These are phyloP conservation scores for Physcomitrium patens DNA, from an alignment of 225 moss, liverwort and hornwort genomes.

Conservation along the genomic window DNA sequence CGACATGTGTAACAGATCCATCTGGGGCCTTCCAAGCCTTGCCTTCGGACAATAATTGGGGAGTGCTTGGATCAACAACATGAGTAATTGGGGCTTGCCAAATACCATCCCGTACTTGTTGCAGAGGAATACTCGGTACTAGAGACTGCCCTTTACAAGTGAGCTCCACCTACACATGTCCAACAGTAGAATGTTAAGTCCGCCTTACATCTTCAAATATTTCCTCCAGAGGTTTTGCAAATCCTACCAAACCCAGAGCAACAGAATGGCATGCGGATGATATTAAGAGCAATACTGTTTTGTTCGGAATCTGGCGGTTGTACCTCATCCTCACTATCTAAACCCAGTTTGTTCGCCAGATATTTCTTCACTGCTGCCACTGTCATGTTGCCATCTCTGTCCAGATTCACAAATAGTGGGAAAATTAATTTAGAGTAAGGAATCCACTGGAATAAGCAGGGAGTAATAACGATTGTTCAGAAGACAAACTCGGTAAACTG, in stretches of 20 bases:
- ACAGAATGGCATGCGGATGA: background rate
- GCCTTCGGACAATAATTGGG: conserved; percentile 45
- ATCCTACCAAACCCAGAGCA: background rate
- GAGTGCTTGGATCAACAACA: conserved; percentile 32
- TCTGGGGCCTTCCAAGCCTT: conserved; percentile 50
- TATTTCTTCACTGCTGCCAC: conserved; percentile 86
- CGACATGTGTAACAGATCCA: conserved; percentile 53
- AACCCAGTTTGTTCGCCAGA: conserved; percentile 75
- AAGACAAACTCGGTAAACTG: conserved; percentile 35
- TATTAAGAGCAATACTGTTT: background rate
- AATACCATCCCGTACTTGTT: conserved; percentile 83
- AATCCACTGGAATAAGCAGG: conserved; percentile 32
- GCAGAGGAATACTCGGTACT: conserved; percentile 66
- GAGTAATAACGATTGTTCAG: conserved; percentile 16
- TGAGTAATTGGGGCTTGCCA: conserved; percentile 67
- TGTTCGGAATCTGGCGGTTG: conserved; percentile 16
- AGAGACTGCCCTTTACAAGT: conserved; percentile 83
- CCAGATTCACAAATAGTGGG: conserved; percentile 33
- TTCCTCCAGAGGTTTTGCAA: conserved; percentile 14
- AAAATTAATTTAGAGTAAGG: conserved; percentile 13
- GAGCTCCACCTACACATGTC: conserved; percentile 74
- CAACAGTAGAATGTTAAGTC: conserved; percentile 6
- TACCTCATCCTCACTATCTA: conserved; percentile 91
- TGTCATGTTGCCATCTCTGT: conserved; percentile 90
- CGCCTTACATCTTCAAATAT: background rate